These are phyloP conservation scores for Talaromyces stipitatus DNA, from an alignment of 495 filamentous ascomycete species.

Conservation along the genomic window DNA sequence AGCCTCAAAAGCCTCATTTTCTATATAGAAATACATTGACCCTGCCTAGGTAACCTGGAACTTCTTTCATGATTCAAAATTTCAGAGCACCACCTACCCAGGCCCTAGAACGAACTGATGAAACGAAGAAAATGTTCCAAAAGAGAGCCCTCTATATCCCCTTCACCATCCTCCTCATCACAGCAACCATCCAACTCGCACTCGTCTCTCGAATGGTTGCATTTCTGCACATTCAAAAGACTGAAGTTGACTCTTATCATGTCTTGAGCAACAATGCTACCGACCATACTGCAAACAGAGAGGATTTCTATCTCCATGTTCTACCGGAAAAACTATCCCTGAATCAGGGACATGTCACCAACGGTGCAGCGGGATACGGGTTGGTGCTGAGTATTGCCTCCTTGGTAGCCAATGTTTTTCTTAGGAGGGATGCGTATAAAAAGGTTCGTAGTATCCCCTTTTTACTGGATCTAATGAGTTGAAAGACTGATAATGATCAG, in stretches of 20 bases:
- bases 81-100: no score
- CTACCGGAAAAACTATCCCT: conserved; percentile 1
- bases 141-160: conserved; percentile 3
- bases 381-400: conserved; percentile 3
- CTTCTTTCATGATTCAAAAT: no score
- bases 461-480: neutral
- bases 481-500: neutral
- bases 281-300: neutral
- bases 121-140: neutral
- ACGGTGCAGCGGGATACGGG: conserved; percentile 3
- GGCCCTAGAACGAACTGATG: no score
- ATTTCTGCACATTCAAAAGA: conserved; percentile 6
- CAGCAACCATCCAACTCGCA: conserved; percentile 5
- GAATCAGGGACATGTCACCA: conserved; percentile 6
- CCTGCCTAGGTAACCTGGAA: no score
- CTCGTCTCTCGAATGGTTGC: conserved; percentile 6
- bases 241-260: neutral
- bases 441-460: neutral
- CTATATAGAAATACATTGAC: no score
- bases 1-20: no score
- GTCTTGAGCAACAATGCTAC: neutral
- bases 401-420: neutral
- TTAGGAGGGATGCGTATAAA: neutral
- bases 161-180: neutral
- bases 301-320: neutral